Evolutionary conservation across 306 rosid genomes (phyloP).

Genomic region (Corylus americana): DNA sequence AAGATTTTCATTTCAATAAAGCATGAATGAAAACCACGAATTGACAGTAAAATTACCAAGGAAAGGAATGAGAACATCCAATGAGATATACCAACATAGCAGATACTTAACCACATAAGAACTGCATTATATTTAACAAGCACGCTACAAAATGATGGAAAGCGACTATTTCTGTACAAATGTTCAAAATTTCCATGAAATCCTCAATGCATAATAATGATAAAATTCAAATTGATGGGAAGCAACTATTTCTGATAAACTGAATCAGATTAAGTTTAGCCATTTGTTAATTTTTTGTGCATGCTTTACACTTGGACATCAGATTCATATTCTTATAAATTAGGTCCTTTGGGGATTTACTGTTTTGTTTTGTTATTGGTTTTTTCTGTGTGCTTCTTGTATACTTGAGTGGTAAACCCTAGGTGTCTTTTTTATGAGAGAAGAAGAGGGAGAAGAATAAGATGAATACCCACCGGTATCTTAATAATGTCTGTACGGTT

Average conservation of each 20-base stretch:
- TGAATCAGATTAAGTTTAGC: background rate
- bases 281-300: background rate
- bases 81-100: background rate
- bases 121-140: background rate
- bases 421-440: background rate
- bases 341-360: background rate
- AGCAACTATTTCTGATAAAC: background rate
- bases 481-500: constrained; percentile 64
- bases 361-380: background rate
- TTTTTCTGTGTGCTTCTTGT: background rate
- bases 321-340: background rate
- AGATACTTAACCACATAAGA: background rate
- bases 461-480: constrained; percentile 69
- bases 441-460: background rate
- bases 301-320: background rate
- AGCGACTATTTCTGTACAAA: background rate
- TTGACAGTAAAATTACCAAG: background rate
- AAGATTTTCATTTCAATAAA: background rate
- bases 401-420: background rate
- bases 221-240: background rate
- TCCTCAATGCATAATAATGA: background rate
- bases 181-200: background rate
- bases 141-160: background rate
- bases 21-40: background rate
- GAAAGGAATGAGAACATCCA: background rate